Base-by-base conservation (phyloP, 495 filamentous ascomycete genomes). In the Lentithecium fluviatile region DNA sequence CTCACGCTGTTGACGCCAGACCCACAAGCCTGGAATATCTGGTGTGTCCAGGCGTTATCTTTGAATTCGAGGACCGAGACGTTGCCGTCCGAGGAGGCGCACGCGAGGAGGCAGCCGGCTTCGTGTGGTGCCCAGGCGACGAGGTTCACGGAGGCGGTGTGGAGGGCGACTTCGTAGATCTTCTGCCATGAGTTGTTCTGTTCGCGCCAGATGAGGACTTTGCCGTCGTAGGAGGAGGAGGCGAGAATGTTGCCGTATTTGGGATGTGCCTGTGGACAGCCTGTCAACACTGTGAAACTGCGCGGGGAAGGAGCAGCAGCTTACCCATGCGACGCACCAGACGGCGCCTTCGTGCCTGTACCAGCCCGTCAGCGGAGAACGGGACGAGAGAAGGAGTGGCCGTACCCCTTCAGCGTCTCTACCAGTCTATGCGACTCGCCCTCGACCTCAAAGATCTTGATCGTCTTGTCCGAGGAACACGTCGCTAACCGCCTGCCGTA, bases 391-490 rank as follows among this genome's bases (percentile, higher is more conserved):
- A 12, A 12, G 32, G 32, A 34, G 47, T 23, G 6, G 24, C 62
- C 79, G 58, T 84, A 95, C 93, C 93, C 93, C 76, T 94, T 95
- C 65, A 97, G 79, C 34, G 94, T 98, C 78, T 97, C 94, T 23
- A 88, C 85, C 52, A 97, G 77, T 48, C 89, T 82, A 75, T 99
- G 94, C 65, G 88, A 83, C 70, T 96, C 91, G 63, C 92, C 91
- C 74, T 97, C 94, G 50, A 97, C 88, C 78, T 97, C 94, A 69
- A 97, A 99, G 73, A 99, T 96, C 78, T 97, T 97, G 79, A 99
- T 95, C 48, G 93, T 97, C 73, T 91, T 90, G 76, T 99, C 94
- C 55, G 92, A 96, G 20, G 91, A 96, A 75, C 94, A 97, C 67
- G 94, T 99, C 61, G 94, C 94, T 69, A 99, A 85, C 66, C 93